phyloP scores from a whole-genome alignment of 306 rosid genomes.

The Leucaena leucocephala region DNA sequence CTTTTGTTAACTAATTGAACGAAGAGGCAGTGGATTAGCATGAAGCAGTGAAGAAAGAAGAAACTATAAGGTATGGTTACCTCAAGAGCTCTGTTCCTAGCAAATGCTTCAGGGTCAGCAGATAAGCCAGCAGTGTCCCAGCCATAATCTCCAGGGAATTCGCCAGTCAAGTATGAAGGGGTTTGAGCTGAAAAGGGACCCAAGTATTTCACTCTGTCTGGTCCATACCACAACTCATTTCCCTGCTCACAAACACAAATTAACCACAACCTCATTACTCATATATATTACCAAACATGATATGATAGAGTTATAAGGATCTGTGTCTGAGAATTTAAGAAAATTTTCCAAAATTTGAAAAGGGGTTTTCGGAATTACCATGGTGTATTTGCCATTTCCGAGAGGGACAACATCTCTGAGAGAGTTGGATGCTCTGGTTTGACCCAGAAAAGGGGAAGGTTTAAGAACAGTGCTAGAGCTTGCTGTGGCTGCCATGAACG shows the following conservation, averaged over 20 bases:
- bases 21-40: not conserved
- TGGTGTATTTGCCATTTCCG: conserved; percentile 77
- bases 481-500: conserved; percentile 78
- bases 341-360: not conserved
- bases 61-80: conserved; percentile 6
- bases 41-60: not conserved
- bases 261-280: not conserved
- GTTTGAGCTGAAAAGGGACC: conserved; percentile 92
- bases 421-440: conserved; percentile 49
- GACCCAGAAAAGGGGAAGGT: conserved; percentile 78
- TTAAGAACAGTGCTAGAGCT: conserved; percentile 69
- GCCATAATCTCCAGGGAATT: conserved; percentile 87
- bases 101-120: conserved; percentile 94
- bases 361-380: conserved; percentile 49
- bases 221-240: conserved; percentile 87
- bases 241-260: conserved; percentile 50
- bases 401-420: conserved; percentile 73
- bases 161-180: conserved; percentile 83
- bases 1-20: not conserved
- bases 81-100: conserved; percentile 94
- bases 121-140: conserved; percentile 92
- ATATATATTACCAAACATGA: not conserved
- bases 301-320: not conserved
- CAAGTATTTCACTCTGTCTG: conserved; percentile 84
- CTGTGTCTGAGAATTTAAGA: not conserved